Percentiles rank a stretch among this genome's conserved stretches.
These are phyloP conservation scores for Entomophthora muscae DNA, from an alignment of 371 early-diverging fungal genomes.

Conservation along the genomic window DNA sequence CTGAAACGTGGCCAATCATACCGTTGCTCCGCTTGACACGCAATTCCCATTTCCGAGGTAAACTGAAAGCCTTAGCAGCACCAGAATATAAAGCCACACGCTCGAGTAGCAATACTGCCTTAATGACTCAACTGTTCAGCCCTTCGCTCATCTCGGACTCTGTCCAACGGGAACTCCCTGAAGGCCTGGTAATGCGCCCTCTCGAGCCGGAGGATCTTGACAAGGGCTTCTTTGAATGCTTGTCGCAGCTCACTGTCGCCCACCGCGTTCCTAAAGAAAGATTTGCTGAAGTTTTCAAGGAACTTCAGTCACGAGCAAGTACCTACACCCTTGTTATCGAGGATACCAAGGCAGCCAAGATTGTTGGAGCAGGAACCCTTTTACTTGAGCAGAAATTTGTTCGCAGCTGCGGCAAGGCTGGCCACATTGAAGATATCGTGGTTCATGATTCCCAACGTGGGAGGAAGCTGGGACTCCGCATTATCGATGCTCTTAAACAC, in stretches of 20 bases:
- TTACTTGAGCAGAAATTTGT: slow-evolving; percentile 94
- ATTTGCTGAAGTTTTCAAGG: slow-evolving; percentile 27
- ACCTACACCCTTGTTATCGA: slow-evolving; percentile 77
- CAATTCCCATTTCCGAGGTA: too few relatives aligned
- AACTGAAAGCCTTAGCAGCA: too few relatives aligned
- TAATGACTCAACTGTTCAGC: slow-evolving; percentile 32
- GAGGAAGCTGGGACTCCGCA: slow-evolving; percentile 55
- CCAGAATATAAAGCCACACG: background rate
- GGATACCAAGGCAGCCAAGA: slow-evolving; percentile 23
- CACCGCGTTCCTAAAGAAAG: slow-evolving; percentile 46
- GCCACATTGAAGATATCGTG: slow-evolving; percentile 87
- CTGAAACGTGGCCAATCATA: too few relatives aligned
- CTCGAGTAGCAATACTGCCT: background rate
- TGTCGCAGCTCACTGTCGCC: slow-evolving; percentile 56
- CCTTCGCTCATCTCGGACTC: slow-evolving; percentile 48
- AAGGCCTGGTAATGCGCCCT: slow-evolving; percentile 66
- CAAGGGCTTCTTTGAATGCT: slow-evolving; percentile 47
- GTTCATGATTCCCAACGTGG: slow-evolving; percentile 87
- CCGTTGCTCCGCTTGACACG: too few relatives aligned
- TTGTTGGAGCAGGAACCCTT: slow-evolving; percentile 90
- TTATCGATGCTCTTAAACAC: slow-evolving; percentile 53
- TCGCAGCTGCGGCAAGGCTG: slow-evolving; percentile 63
- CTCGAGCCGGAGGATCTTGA: slow-evolving; percentile 69
- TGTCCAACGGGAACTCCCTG: slow-evolving; percentile 50
- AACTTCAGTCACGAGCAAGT: slow-evolving; percentile 52